These are phyloP conservation scores for Filosporella fistucella DNA, from an alignment of 495 filamentous ascomycete species.

Conservation along the genomic window DNA sequence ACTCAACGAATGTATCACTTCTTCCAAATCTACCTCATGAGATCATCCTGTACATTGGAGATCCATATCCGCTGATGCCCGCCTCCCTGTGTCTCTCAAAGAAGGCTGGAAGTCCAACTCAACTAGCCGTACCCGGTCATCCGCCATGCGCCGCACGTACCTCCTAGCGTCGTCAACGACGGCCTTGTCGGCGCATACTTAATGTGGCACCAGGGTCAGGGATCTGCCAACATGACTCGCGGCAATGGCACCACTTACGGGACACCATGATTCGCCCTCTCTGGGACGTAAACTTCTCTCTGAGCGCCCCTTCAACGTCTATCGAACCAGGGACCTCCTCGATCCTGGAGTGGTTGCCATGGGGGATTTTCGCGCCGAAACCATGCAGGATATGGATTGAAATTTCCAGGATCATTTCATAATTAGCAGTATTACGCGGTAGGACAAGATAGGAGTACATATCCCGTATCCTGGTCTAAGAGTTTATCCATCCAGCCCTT, in stretches of 20 bases:
- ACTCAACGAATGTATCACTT: no score
- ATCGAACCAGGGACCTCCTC: conserved; percentile 2
- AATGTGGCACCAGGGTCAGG: not conserved
- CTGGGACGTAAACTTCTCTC: conserved; percentile 4
- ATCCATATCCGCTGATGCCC: conserved; percentile 4
- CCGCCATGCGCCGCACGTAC: conserved; percentile 4
- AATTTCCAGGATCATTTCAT: not conserved
- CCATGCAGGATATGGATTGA: not conserved
- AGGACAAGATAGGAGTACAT: conserved; percentile 8
- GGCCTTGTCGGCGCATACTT: conserved; percentile 5
- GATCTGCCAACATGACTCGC: not conserved
- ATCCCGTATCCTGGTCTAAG: conserved; percentile 17
- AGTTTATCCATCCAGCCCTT: conserved; percentile 24
- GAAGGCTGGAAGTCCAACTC: conserved; percentile 18
- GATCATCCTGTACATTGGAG: conserved; percentile 8
- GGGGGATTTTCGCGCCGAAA: not conserved
- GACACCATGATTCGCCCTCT: conserved; percentile 14
- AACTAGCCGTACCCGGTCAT: conserved; percentile 13
- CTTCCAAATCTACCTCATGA: not conserved
- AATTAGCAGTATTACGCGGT: not conserved
- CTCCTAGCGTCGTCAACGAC: conserved; percentile 4
- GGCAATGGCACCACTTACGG: conserved; percentile 2
- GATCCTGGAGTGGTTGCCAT: conserved; percentile 11
- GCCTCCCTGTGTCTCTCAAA: not conserved
- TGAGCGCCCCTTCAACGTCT: conserved; percentile 6